Conservation (phyloP, 805 yeast genomes). For the Monosporozyma solicola region DNA sequence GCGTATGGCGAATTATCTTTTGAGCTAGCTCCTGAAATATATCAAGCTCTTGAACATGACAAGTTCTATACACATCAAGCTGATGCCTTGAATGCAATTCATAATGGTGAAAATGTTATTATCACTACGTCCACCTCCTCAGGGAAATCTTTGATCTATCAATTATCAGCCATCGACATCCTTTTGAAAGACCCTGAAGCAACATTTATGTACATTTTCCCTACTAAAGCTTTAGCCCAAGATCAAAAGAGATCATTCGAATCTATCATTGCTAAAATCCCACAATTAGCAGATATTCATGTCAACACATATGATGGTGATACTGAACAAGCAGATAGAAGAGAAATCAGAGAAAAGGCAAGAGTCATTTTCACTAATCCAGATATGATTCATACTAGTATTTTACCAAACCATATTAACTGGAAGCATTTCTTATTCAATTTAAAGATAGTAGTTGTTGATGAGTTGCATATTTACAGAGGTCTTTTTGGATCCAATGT, state of each 20-base stretch:
- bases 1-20: constrained; percentile 35
- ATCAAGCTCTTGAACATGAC: constrained; percentile 41
- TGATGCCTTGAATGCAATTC: constrained; percentile 55
- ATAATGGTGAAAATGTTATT: constrained; percentile 57
- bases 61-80: constrained; percentile 75
- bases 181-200: constrained; percentile 34
- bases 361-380: constrained; percentile 90
- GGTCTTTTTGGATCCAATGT: constrained; percentile 94
- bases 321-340: constrained; percentile 53
- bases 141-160: constrained; percentile 90
- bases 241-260: constrained; percentile 83
- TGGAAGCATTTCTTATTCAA: constrained; percentile 66
- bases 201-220: constrained; percentile 83
- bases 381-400: constrained; percentile 80
- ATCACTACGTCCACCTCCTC: constrained; percentile 94
- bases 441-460: constrained; percentile 67
- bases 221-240: constrained; percentile 96
- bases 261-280: constrained; percentile 44
- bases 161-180: constrained; percentile 61
- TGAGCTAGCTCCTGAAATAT: constrained; percentile 43
- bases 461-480: constrained; percentile 78
- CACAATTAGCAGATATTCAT: constrained; percentile 35
- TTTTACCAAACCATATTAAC: constrained; percentile 64
- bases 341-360: constrained; percentile 48
- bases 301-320: constrained; percentile 93